Evolutionary conservation across 2,329 filamentous ascomycete species (phyloP).

Genomic region (Fonsecaea multimorphosa): DNA sequence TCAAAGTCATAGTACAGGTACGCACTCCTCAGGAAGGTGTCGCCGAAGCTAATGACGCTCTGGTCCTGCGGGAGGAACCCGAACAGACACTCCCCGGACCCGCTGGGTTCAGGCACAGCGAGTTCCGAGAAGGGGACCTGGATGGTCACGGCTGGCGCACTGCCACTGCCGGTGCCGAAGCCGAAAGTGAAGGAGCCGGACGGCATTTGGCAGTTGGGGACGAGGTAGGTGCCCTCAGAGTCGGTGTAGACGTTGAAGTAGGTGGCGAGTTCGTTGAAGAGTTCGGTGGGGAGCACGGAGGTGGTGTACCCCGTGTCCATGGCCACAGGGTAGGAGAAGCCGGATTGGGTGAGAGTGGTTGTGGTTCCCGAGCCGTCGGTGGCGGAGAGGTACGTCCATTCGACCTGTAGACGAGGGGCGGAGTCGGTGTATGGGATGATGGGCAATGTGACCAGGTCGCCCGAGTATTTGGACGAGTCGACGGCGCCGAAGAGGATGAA

Average conservation of each 20-base stretch:
- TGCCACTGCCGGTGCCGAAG: not conserved
- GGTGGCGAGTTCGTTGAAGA: not conserved
- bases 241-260: not conserved
- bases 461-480: conserved; percentile 74
- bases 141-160: not conserved
- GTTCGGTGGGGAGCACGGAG: conserved; percentile 6
- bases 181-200: not conserved
- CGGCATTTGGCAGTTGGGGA: conserved; percentile 6
- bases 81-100: not conserved
- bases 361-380: conserved; percentile 4
- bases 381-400: conserved; percentile 2
- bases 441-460: conserved; percentile 67
- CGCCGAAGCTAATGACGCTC: conserved; percentile 64
- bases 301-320: conserved; percentile 5
- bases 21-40: conserved; percentile 74
- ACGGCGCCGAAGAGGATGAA: conserved; percentile 80
- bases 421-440: conserved; percentile 46
- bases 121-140: not conserved
- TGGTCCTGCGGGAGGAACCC: conserved; percentile 3
- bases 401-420: conserved; percentile 5
- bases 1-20: conserved; percentile 77
- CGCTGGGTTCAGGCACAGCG: not conserved
- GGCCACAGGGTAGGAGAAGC: conserved; percentile 6
- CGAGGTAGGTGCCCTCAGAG: not conserved
- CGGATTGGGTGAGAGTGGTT: not conserved